These are phyloP conservation scores for Penicillium macrosclerotiorum DNA, from an alignment of 495 filamentous ascomycete species.

Conservation along the genomic window DNA sequence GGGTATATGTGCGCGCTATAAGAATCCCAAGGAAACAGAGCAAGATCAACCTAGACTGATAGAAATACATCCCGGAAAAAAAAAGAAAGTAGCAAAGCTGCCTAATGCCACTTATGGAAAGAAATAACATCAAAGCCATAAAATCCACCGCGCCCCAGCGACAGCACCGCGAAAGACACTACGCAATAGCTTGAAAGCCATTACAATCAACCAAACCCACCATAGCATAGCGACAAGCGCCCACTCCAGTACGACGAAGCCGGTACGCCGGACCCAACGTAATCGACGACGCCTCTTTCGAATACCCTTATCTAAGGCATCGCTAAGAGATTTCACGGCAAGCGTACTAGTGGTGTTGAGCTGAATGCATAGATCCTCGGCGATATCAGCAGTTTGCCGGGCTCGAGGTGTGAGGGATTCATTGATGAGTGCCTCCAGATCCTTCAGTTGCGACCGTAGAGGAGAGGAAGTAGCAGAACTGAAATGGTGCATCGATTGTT, in stretches of 20 bases:
- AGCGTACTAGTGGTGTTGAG: slow-evolving; percentile 72
- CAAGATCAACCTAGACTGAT: too few species aligned
- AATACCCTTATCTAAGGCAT: slow-evolving; percentile 71
- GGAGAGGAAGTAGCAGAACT: slow-evolving; percentile 40
- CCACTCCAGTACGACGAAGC: slow-evolving; percentile 77
- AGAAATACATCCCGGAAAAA: too few species aligned
- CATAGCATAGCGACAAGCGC: slow-evolving; percentile 75
- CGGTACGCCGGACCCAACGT: slow-evolving; percentile 65
- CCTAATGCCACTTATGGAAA: too few species aligned
- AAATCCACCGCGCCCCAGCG: slow-evolving; percentile 65
- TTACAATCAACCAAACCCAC: slow-evolving; percentile 80
- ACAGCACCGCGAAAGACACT: slow-evolving; percentile 58
- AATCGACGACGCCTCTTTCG: slow-evolving; percentile 67
- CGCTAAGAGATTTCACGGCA: slow-evolving; percentile 71
- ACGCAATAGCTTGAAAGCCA: slow-evolving; percentile 61
- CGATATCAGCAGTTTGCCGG: slow-evolving; percentile 66
- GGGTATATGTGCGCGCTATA: slow-evolving; percentile 10
- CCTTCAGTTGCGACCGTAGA: slow-evolving; percentile 46
- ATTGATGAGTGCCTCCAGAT: slow-evolving; percentile 50
- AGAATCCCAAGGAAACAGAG: not conserved
- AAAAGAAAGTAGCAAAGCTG: too few species aligned
- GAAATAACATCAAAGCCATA: slow-evolving; percentile 76
- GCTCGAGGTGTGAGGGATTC: slow-evolving; percentile 62
- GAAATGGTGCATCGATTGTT: slow-evolving; percentile 53
- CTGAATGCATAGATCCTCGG: slow-evolving; percentile 69